Evolutionary conservation across 495 filamentous ascomycete species (phyloP).

Genomic region (Staphylotrichum longicolle): DNA sequence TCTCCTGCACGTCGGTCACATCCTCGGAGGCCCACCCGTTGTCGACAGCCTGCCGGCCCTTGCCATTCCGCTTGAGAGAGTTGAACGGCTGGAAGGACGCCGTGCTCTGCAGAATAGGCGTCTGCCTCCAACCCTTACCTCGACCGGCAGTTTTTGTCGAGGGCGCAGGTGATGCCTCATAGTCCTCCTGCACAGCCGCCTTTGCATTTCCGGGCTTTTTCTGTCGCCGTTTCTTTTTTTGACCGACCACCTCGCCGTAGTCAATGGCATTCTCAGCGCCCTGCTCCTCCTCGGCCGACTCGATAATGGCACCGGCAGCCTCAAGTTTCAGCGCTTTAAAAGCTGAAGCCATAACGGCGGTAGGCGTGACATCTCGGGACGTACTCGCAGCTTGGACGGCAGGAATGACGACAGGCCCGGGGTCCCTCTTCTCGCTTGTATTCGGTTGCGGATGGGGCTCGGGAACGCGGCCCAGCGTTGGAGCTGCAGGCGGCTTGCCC

Average conservation of each 20-base stretch:
- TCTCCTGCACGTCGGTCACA: slow-evolving; percentile 93
- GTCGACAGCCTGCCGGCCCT: slow-evolving; percentile 55
- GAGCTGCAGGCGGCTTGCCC: slow-evolving; percentile 36
- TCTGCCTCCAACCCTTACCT: slow-evolving; percentile 78
- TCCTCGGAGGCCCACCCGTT: slow-evolving; percentile 97
- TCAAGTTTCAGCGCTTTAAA: slow-evolving; percentile 26
- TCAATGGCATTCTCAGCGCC: slow-evolving; percentile 18
- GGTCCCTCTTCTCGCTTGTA: slow-evolving; percentile 40
- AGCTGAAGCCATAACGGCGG: slow-evolving; percentile 7
- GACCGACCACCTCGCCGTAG: slow-evolving; percentile 18
- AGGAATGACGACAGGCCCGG: slow-evolving; percentile 20
- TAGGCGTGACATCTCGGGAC: slow-evolving; percentile 21
- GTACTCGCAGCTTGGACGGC: slow-evolving; percentile 1
- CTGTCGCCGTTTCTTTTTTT: slow-evolving; percentile 30
- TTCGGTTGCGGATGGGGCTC: slow-evolving; percentile 32
- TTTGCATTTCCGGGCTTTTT: slow-evolving; percentile 23
- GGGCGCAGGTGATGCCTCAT: slow-evolving; percentile 25
- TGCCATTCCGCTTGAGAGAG: slow-evolving; percentile 52
- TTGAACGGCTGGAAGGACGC: slow-evolving; percentile 56
- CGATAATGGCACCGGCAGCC: background rate
- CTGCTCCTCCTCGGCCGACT: slow-evolving; percentile 29
- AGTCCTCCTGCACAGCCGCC: slow-evolving; percentile 21
- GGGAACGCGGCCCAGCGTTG: slow-evolving; percentile 14
- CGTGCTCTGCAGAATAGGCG: slow-evolving; percentile 67
- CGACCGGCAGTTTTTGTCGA: slow-evolving; percentile 35